Percentiles rank a stretch among this genome's conserved stretches.
Evolutionary conservation across 441 rosid genomes (phyloP).

Genomic region (Pelargonium exstipulatum): DNA sequence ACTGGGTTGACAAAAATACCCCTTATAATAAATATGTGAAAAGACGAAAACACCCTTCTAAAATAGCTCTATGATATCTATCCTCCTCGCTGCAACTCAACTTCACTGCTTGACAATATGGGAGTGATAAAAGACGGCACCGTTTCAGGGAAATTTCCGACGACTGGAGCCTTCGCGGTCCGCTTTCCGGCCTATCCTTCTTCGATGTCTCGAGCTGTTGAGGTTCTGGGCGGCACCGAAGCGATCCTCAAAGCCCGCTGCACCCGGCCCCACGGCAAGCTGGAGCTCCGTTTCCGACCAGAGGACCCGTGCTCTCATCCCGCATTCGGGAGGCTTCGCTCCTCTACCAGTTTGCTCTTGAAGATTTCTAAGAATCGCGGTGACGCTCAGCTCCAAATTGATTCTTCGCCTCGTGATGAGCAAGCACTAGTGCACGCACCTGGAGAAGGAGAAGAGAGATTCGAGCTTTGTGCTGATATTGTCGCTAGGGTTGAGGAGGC

Average conservation of each 20-base stretch:
- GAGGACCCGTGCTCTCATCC: constrained; percentile 89
- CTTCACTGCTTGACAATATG: neutral
- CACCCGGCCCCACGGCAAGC: constrained; percentile 57
- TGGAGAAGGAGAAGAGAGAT: constrained; percentile 22
- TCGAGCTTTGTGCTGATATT: constrained; percentile 56
- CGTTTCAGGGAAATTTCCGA: constrained; percentile 23
- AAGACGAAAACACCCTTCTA: too few species aligned
- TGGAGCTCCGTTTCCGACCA: constrained; percentile 82
- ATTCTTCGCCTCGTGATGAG: constrained; percentile 16
- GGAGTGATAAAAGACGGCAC: constrained; percentile 26
- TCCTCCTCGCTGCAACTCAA: neutral
- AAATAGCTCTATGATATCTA: too few species aligned
- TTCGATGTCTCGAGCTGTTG: constrained; percentile 20
- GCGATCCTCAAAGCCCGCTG: constrained; percentile 20
- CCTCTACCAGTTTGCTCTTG: constrained; percentile 47
- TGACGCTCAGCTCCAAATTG: constrained; percentile 22
- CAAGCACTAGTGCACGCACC: constrained; percentile 27
- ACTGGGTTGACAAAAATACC: neutral
- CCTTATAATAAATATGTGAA: neutral
- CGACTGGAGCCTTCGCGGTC: constrained; percentile 19
- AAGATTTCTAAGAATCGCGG: constrained; percentile 43
- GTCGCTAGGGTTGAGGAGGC: constrained; percentile 64
- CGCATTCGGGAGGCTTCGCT: constrained; percentile 57
- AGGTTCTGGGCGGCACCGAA: constrained; percentile 26
- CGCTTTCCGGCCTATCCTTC: constrained; percentile 29